Conservation (phyloP, 768 basidiomycete species). For the Cyclocybe cylindracea region DNA sequence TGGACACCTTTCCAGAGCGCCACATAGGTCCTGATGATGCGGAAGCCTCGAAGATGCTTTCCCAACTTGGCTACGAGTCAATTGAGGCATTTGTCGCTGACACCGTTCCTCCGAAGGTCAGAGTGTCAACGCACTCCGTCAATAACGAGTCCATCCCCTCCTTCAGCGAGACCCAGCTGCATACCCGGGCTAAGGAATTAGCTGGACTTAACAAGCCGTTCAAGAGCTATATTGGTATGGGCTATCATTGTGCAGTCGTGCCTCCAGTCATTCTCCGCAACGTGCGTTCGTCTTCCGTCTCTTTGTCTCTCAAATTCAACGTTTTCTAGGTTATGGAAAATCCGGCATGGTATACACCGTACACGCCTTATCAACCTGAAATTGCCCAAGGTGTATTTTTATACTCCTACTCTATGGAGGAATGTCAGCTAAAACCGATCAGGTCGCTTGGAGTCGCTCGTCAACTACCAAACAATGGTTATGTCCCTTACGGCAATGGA, state of each 20-base stretch:
- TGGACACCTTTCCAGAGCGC: conserved; percentile 88
- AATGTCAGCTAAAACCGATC: conserved; percentile 12
- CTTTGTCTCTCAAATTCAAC: conserved; percentile 19
- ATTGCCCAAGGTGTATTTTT: conserved; percentile 83
- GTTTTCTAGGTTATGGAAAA: conserved; percentile 79
- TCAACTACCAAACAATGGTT: conserved; percentile 97
- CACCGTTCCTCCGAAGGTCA: conserved; percentile 80
- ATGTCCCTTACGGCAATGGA: conserved; percentile 93
- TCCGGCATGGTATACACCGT: conserved; percentile 97
- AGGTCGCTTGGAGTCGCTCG: conserved; percentile 94
- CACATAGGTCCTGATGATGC: conserved; percentile 89
- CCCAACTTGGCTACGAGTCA: conserved; percentile 76
- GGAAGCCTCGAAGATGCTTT: conserved; percentile 85
- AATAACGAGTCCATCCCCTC: conserved; percentile 70
- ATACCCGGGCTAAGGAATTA: conserved; percentile 70
- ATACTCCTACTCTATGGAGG: neutral
- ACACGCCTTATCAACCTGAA: conserved; percentile 96
- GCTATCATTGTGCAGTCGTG: conserved; percentile 92
- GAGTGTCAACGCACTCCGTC: conserved; percentile 61
- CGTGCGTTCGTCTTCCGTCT: conserved; percentile 36
- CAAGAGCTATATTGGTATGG: conserved; percentile 98
- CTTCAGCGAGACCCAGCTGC: conserved; percentile 85
- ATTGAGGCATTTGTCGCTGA: conserved; percentile 88
- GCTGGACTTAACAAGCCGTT: conserved; percentile 79
- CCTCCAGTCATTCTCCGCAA: conserved; percentile 96